Evolutionary conservation across 345 rosid species (phyloP).

Genomic region (Ceriops zippeliana): DNA sequence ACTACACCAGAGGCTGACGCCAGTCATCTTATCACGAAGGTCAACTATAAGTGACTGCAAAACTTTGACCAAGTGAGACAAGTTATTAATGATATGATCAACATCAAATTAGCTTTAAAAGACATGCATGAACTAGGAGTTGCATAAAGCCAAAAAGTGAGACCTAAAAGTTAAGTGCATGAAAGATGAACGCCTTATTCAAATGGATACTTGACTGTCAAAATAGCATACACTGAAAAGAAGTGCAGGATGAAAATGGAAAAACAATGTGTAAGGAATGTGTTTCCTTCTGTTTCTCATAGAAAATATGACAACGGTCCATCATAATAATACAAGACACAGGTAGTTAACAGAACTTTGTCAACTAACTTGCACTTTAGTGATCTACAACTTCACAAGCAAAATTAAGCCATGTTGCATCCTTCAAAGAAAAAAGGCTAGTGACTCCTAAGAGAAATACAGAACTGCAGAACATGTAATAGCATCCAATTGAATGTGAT

Average conservation of each 20-base stretch:
- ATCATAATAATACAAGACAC: not conserved
- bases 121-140: not conserved
- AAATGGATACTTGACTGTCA: too few species aligned
- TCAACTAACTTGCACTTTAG: not conserved
- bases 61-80: conserved; percentile 36
- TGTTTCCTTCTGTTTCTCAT: not conserved
- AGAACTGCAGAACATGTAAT: not conserved
- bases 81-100: conserved; percentile 8
- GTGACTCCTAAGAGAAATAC: not conserved
- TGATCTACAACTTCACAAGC: not conserved
- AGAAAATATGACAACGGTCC: not conserved
- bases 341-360: too few species aligned
- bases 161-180: not conserved
- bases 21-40: conserved; percentile 73
- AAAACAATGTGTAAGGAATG: not conserved
- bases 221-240: not conserved
- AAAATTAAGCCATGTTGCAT: not conserved
- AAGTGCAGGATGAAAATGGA: not conserved
- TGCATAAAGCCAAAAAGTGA: not conserved
- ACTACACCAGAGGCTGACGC: conserved; percentile 82
- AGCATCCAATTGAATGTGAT: not conserved
- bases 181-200: not conserved
- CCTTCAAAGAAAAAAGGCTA: not conserved
- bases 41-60: conserved; percentile 65
- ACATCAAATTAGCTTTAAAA: not conserved